A percentile compares a stretch with the other conserved stretches of the same genome.
Evolutionary conservation across 139 green algal species (phyloP).

Genomic region (Asterochloris erici): DNA sequence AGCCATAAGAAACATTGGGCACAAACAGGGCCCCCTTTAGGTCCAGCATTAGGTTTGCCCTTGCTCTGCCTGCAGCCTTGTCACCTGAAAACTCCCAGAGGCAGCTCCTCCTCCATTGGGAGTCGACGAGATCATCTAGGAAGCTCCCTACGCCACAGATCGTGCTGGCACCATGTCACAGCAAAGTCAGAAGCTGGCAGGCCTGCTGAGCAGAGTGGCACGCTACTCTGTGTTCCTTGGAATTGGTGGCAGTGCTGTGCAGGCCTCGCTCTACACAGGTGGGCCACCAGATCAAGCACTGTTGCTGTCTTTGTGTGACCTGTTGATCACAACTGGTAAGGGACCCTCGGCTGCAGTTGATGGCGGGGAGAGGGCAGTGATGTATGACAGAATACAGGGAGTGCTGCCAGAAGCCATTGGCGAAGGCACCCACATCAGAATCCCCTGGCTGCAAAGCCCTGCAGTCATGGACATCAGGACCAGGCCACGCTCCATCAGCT

Average conservation of each 20-base stretch:
- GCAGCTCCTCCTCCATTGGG: too few relatives aligned
- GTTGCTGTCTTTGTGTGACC: background rate
- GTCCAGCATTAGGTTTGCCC: too few relatives aligned
- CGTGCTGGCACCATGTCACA: too few relatives aligned
- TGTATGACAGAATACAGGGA: constrained; percentile 94
- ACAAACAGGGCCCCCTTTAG: too few relatives aligned
- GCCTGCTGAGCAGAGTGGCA: constrained; percentile 72
- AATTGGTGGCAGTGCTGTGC: constrained; percentile 61
- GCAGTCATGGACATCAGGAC: constrained; percentile 97
- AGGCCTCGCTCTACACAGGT: constrained; percentile 85
- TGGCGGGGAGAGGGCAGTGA: constrained; percentile 92
- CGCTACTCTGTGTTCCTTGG: constrained; percentile 76
- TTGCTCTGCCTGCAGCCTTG: too few relatives aligned
- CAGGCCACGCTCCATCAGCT: constrained; percentile 88
- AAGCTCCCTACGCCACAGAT: too few relatives aligned
- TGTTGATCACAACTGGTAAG: background rate
- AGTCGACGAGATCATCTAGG: too few relatives aligned
- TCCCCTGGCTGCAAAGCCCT: constrained; percentile 90
- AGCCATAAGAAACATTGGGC: too few relatives aligned
- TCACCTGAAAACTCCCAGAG: too few relatives aligned
- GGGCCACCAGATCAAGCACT: background rate
- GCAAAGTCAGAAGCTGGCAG: constrained; percentile 24
- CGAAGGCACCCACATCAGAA: constrained; percentile 92
- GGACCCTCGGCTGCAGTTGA: constrained; percentile 74
- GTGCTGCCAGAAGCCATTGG: constrained; percentile 73